Percentiles rank a stretch among this genome's conserved stretches.
phyloP scores from a whole-genome alignment of 306 rosid genomes.

The Delonix regia region DNA sequence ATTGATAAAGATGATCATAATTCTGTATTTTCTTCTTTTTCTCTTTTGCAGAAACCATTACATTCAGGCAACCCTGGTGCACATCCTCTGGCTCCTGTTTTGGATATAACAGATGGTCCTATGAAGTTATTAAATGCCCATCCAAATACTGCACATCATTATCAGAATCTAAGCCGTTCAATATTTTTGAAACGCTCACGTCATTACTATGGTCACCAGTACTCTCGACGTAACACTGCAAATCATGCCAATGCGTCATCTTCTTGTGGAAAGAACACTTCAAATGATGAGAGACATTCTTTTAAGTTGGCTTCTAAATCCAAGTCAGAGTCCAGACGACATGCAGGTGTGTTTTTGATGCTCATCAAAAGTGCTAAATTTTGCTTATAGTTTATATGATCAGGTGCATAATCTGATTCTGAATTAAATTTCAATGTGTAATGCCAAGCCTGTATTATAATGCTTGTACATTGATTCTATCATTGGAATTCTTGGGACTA shows the following conservation, averaged over 20 bases:
- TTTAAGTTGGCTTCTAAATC: slow-evolving; percentile 67
- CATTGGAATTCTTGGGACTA: neutral
- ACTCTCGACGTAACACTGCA: slow-evolving; percentile 73
- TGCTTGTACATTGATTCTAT: slow-evolving; percentile 18
- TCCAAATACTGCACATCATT: slow-evolving; percentile 57
- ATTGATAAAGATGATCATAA: slow-evolving; percentile 11
- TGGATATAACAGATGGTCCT: slow-evolving; percentile 59
- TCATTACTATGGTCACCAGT: slow-evolving; percentile 81
- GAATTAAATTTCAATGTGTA: neutral
- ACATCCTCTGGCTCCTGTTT: slow-evolving; percentile 44
- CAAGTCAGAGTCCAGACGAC: slow-evolving; percentile 50
- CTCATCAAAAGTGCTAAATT: neutral
- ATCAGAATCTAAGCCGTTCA: slow-evolving; percentile 72
- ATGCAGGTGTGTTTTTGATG: slow-evolving; percentile 49
- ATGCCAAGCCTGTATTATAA: neutral
- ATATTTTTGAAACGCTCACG: slow-evolving; percentile 78
- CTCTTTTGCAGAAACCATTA: slow-evolving; percentile 51
- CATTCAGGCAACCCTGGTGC: slow-evolving; percentile 54
- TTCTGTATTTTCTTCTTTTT: neutral
- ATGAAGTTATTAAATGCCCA: slow-evolving; percentile 52
- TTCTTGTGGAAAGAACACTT: slow-evolving; percentile 64
- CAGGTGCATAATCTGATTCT: neutral
- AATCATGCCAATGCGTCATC: slow-evolving; percentile 65
- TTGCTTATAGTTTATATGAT: neutral
- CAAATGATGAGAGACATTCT: slow-evolving; percentile 56